Evolutionary conservation across 2,329 filamentous ascomycete species (phyloP), one percentile per base, ranked within the genome.

Genomic region (Penicillium concentricum): DNA sequence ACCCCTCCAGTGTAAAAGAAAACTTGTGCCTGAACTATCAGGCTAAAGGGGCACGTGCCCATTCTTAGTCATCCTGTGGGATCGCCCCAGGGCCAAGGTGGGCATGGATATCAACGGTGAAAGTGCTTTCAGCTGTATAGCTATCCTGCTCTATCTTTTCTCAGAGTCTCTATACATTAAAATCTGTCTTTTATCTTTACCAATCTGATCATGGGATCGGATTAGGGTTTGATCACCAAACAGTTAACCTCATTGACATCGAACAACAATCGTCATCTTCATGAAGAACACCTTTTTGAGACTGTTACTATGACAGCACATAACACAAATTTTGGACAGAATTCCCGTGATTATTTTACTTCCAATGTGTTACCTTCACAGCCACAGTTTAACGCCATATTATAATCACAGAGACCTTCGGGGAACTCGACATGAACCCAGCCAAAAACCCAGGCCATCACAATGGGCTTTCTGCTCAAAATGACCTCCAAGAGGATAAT

Each of bases 61-160:
- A 15, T 30, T 13, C 16, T 55, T 50, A 55, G 53, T 55, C 53
- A 55, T 26, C 18, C 8, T 39, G 2, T 39, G 24, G 51, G 28
- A 48, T 41, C 42, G 24, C 49, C 38, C 42, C 16, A 12, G 34
- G 16, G 37, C 28, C 48, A 16, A 44, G 6, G 38, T 51, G 51
- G 51, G 13, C 26, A 24, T 30, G 34, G 34, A 44, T 51, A 43
- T 55, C 53, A 51, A 55, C 26, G 32, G 38, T 37, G 13, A 24
- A 30, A 32, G 51, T 37, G 18, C 13, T 52, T 38, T 45, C 8
- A 37, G 5, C 41, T 45, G 8, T 38, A 30, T 20, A 34, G 9
- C 9, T 13, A 47, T 32, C 15, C 42, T 32, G n/a, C 18, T 54
- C 22, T 35, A 15, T 39, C 43, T 48, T 24, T n/a, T 16, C 18